A percentile compares a stretch with the other conserved stretches of the same genome.
phyloP scores from a whole-genome alignment of 2,329 filamentous ascomycete species.

The Ophiostoma fasciatum region DNA sequence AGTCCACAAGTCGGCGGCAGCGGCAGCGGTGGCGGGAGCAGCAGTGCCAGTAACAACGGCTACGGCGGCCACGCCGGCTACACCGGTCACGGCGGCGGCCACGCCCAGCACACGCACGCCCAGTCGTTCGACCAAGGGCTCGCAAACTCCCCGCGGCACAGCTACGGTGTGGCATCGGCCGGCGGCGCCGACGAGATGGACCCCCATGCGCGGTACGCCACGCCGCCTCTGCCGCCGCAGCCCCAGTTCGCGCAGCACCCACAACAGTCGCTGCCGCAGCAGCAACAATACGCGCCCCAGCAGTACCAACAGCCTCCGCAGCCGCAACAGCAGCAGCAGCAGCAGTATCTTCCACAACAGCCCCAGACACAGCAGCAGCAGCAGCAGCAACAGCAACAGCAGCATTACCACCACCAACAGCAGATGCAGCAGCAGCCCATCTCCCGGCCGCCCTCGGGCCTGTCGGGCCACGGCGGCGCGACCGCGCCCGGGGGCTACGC shows the following conservation, averaged over 20 bases:
- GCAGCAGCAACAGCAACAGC: constrained; percentile 7
- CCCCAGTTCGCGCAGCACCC: background rate
- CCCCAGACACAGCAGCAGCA: constrained; percentile 6
- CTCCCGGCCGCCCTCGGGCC: constrained; percentile 40
- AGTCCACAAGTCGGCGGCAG: constrained; percentile 26
- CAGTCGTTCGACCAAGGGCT: constrained; percentile 36
- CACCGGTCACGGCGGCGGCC: no score
- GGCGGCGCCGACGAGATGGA: constrained; percentile 19
- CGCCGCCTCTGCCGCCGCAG: constrained; percentile 3
- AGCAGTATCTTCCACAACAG: constrained; percentile 3
- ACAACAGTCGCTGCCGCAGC: constrained; percentile 7
- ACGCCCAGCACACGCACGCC: constrained; percentile 27
- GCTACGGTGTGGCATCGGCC: constrained; percentile 4
- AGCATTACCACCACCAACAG: constrained; percentile 16
- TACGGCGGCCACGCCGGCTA: background rate
- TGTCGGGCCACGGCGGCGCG: constrained; percentile 29
- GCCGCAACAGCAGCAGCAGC: constrained; percentile 4
- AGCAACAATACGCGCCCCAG: constrained; percentile 8
- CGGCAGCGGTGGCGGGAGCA: constrained; percentile 9
- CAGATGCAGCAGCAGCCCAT: constrained; percentile 30
- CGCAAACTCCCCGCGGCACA: constrained; percentile 21
- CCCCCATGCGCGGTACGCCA: background rate
- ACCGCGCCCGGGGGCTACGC: constrained; percentile 22
- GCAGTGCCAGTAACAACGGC: constrained; percentile 9
- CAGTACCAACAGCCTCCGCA: constrained; percentile 1